Evolutionary conservation across 345 rosid genomes (phyloP).

Genomic region (Pistacia atlantica): DNA sequence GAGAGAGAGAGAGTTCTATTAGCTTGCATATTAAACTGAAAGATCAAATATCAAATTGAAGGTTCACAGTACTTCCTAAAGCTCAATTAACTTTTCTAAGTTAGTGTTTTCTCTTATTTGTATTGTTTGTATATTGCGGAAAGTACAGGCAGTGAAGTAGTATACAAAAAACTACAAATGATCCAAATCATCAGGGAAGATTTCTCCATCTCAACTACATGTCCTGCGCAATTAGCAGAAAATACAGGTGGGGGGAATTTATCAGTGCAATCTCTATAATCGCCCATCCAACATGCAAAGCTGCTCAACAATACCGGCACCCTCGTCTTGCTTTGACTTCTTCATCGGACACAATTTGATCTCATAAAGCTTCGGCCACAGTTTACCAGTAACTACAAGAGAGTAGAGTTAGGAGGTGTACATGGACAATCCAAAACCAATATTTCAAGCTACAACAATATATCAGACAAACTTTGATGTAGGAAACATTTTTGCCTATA

Average conservation of each 20-base stretch:
- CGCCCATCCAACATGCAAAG: slow-evolving; percentile 41
- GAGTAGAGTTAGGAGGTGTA: neutral
- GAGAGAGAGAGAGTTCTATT: neutral
- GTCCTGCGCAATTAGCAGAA: too few relatives aligned
- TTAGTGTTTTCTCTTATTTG: neutral
- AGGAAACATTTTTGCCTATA: neutral
- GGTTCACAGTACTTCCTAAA: neutral
- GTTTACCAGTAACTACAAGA: slow-evolving; percentile 82
- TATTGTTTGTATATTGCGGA: neutral
- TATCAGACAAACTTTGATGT: neutral
- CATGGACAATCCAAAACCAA: neutral
- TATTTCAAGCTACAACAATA: neutral
- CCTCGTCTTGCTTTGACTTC: slow-evolving; percentile 15
- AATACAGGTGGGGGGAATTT: neutral
- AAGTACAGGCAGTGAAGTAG: neutral
- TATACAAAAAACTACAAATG: neutral
- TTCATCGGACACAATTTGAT: slow-evolving; percentile 54
- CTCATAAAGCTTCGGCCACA: slow-evolving; percentile 86
- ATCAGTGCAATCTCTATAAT: neutral
- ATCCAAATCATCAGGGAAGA: neutral
- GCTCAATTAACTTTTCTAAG: neutral
- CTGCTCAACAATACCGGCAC: slow-evolving; percentile 30
- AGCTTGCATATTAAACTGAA: neutral
- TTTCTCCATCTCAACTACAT: slow-evolving; percentile 65
- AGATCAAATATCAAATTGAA: neutral